Evolutionary conservation across 148 eudicot genomes (phyloP), one percentile per base, ranked within the genome.

Genomic region (Amaranthus palmeri): DNA sequence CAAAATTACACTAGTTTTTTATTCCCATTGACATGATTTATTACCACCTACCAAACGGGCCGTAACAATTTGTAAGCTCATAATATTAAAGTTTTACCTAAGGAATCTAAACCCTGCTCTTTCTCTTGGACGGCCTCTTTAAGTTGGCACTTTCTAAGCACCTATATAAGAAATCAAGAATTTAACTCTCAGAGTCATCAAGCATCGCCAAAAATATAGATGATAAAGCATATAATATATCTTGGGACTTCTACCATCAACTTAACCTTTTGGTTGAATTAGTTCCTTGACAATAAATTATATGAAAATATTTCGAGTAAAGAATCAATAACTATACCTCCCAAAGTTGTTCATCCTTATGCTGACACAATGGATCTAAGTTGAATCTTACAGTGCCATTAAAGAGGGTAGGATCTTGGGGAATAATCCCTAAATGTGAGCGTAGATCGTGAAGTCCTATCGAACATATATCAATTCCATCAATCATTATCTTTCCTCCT

Each of bases 351-450:
- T 84, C 74, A 56, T 92, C 96, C 3, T 79, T 70, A 50, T 86
- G 90, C 52, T 87, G 89, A 64, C 80, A 77, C 57, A 92, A 66
- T 13, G 96, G 97, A 76, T 92, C 96, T 82, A 92, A 71, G 77
- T 92, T 92, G 83, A 81, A 88, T 74, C 97, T 84, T 57, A 92
- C 96, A 7, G 91, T 84, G 67, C 98, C 96, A 70, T 81, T 88
- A 60, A 90, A 92, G 64, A 92, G 91, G 59, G 96, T 90, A n/a
- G 97, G 93, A 66, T 92, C 97, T 80, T 92, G 97, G 64, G 97
- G 97, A 49, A 92, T 92, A 54, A 90, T 85, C 72, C 97, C 93
- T 53, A 92, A 83, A 7, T 78, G 93, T 44, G 90, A 90, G 74
- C 98, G 79, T 54, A 90, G 83, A 82, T 90, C 98, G 59, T 92